phyloP scores from a whole-genome alignment of 73 alveolate genomes.

The Symbiodinium pilosum region DNA sequence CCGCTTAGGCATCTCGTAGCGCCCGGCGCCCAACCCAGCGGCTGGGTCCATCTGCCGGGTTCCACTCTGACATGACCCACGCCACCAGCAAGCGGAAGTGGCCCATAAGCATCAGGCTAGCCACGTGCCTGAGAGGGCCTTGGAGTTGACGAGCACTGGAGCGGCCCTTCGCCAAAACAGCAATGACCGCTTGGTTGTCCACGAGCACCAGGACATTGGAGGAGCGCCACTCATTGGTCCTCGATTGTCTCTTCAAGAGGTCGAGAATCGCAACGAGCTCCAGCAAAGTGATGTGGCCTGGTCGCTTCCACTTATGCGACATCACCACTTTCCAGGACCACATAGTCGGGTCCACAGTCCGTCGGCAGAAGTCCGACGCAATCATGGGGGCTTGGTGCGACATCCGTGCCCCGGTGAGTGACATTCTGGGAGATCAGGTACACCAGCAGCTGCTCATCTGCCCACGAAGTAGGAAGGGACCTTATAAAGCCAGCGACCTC shows the following conservation, averaged over 20 bases:
- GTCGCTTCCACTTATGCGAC: slow-evolving; percentile 1
- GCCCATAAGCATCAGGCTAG: background rate
- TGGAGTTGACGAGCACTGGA: background rate
- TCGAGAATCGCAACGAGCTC: slow-evolving; percentile 9
- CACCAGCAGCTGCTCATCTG: slow-evolving; percentile 29
- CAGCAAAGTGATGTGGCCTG: slow-evolving; percentile 32
- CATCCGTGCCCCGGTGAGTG: slow-evolving; percentile 21
- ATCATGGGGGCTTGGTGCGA: background rate
- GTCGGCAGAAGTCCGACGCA: background rate
- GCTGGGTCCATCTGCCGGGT: slow-evolving; percentile 42
- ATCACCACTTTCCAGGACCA: slow-evolving; percentile 23
- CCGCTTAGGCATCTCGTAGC: background rate
- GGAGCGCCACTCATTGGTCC: background rate
- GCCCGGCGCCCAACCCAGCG: background rate
- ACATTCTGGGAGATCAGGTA: background rate
- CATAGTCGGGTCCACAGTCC: background rate
- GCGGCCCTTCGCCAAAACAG: background rate
- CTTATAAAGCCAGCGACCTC: background rate
- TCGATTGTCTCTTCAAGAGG: background rate
- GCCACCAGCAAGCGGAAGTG: background rate
- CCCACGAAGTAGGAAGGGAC: background rate
- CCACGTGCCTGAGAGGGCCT: background rate
- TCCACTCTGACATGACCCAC: slow-evolving; percentile 40
- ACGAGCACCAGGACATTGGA: background rate
- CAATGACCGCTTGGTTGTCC: background rate